Base-by-base conservation (phyloP, 768 basidiomycete species). In the Collybia sp. region DNA sequence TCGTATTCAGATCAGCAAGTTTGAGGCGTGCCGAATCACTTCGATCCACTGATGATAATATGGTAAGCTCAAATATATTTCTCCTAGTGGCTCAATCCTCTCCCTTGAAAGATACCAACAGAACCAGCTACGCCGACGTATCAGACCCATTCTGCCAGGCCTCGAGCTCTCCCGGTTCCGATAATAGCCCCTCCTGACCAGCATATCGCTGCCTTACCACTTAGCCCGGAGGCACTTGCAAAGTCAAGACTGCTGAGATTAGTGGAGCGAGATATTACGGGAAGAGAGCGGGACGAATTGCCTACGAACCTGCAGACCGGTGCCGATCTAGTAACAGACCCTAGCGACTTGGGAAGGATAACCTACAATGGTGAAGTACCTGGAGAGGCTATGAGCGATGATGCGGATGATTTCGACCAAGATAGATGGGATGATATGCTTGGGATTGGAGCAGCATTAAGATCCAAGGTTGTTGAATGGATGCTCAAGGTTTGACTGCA, bases 171-270 rank as follows among this genome's bases (percentile, higher is more conserved):
- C 25, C 25, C 25, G 8, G 25, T 25, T 25, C 25, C 25, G 25
- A 25, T 25, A 25, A 25, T 25, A 25, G 25, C 25, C 8, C 25
- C 25, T 3, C 25, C 25, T 8, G 25, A 25, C 8, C 25, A 62
- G 9, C 60, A 70, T 46, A 52, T 60, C 6, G 57, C 65, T 6
- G 55, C 60, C 18, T 49, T 62, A 5, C 65, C 69, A 2, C 47
- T 69, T 13, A 69, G 63, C 16, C 43, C 46, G 1, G 76, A 76
- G 40, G 71, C 71, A 20, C 45, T 59, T 12, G 77, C 80, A 1
- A 73, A 79, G 48, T 52, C 61, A 1, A 59, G 79, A 1, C 57
- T 83, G 6, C 48, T 47, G 3, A 53, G 66, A 1, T 67, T 76
- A 16, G 51, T 79, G 5, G 58, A 61, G 32, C 62, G 72, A 40